Evolutionary conservation across 2,329 filamentous ascomycete species (phyloP), one percentile per base, ranked within the genome.

Genomic region (Emergomyces pasteurianus): DNA sequence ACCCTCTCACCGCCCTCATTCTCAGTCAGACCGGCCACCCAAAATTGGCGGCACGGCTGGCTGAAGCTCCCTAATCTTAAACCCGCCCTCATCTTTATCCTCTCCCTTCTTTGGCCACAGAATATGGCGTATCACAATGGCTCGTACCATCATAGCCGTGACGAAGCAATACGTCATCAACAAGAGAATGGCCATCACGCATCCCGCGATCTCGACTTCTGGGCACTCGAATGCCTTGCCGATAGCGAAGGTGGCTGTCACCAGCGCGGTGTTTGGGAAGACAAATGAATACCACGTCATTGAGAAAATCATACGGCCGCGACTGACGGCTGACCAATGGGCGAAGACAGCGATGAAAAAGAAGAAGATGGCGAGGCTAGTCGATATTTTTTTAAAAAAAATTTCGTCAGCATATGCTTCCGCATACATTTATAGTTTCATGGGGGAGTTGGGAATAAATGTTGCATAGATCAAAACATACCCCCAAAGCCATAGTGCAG

Each of bases 281-380:
- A 92, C 81, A 72, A 92, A 92, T 3, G 85, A 89, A 74, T 87
- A 94, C 86, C 89, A 95, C 1, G 86, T 89, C 88, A 94, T 92
- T 21, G 88, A 86, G 68, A 92, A 94, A 3, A 84, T 81, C 77
- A 91, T 83, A 60, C 79, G 81, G 43, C 81, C 80, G 12, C 81
- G 76, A 0, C 79, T 77, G 23, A 86, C 78, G 58, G 87, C 86
- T 36, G 85, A 87, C 80, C 82, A 87, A 62, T 92, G 82, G 1
- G 88, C 88, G 1, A 88, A 86, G n/a, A 89, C 81, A 1, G 85
- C 87, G 12, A 94, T 85, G 61, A 92, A 77, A 72, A 92, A 92
- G 77, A 92, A 94, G 86, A 89, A 94, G 34, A 90, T 74, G 31
- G 88, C 86, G n/a, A 94, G 75, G 0, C 85, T 77, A 42, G 16